Evolutionary conservation across 768 basidiomycete species (phyloP), one percentile per base, ranked within the genome.

Genomic region (Kwoniella dejecticola): DNA sequence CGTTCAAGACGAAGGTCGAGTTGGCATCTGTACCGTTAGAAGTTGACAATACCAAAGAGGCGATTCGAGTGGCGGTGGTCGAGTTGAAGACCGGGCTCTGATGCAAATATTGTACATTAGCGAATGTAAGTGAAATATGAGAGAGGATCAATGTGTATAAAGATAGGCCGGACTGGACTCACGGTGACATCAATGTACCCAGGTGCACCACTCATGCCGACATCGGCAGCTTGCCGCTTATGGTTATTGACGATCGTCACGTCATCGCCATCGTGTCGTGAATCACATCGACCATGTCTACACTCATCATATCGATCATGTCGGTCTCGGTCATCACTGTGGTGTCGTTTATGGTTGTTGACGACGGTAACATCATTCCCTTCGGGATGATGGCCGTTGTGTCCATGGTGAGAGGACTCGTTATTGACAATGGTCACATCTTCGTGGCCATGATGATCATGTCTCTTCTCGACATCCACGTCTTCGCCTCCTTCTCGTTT

Each of bases 1-100:
- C 85, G 67, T 82, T 82, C 52, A 86, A 70, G 41, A 80, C 72
- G 66, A 82, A 82, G 27, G 74, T 72, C 15, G 77, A 72, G 60
- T 77, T 76, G 40, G 77, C 57, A 57, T 66, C 62, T n/a, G 71
- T 69, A 0, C 66, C 61, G 54, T 72, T 74, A 11, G 65, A 53
- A 10, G 76, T 73, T 66, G 74, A 55, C 21, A 84, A 70, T 29
- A 81, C 77, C 13, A 83, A 78, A 7, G 79, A 82, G 17, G 82
- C 83, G 52, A 83, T 79, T 44, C 74, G 71, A 52, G 77, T 56
- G 5, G 79, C 80, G 0, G 62, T 68, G 7, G 77, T 60, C 53
- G 81, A 80, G 56, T 79, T 78, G 36, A 66, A 72, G 3, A 76
- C 71, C 17, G 75, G 75, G 60, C 79, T 82, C 82, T 82, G 65